Conservation (phyloP, 2,329 filamentous ascomycete species). For the Diaporthe australafricana region DNA sequence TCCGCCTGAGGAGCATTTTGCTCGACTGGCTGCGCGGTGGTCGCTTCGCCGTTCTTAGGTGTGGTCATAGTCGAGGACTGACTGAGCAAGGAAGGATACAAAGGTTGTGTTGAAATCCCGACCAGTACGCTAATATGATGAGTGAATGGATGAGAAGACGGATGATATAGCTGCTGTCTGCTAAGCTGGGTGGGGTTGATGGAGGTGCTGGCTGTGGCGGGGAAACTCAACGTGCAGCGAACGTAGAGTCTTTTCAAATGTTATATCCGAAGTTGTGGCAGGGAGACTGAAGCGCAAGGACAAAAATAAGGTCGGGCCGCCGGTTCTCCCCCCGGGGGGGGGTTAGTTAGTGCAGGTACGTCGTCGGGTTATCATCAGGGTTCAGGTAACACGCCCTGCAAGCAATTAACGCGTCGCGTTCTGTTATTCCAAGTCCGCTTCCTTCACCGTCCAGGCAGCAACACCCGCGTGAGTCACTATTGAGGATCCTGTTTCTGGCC, state of each 20-base stretch:
- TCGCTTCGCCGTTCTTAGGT: background rate
- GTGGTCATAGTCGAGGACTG: background rate
- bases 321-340: too few relatives aligned
- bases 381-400: background rate
- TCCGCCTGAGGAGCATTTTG: background rate
- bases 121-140: too few relatives aligned
- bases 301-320: too few relatives aligned
- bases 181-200: too few relatives aligned
- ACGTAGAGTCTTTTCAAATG: too few relatives aligned
- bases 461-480: background rate
- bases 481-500: rapidly evolving
- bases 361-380: background rate
- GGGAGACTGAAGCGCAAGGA: too few relatives aligned
- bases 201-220: too few relatives aligned
- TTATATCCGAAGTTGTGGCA: too few relatives aligned
- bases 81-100: background rate
- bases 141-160: too few relatives aligned
- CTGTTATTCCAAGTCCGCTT: background rate
- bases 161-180: too few relatives aligned
- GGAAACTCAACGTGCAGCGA: too few relatives aligned
- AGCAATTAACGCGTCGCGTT: slow-evolving; percentile 16
- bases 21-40: background rate
- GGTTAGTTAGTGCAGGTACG: background rate
- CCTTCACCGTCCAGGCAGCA: background rate
- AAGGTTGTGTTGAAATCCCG: background rate